Conservation (phyloP, 257 asterid species). For the Salvia miltiorrhiza region DNA sequence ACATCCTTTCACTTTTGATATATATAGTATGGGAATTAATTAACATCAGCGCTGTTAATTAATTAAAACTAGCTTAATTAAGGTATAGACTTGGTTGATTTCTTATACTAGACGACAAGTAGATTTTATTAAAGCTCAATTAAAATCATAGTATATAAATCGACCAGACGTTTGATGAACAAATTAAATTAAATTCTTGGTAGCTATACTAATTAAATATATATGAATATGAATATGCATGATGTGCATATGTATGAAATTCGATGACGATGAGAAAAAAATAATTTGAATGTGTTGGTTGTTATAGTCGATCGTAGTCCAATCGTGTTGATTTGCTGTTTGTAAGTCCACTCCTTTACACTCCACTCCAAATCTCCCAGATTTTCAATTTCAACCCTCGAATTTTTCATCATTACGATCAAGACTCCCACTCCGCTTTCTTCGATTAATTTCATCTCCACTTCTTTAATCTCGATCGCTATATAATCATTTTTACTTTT, state of each 20-base stretch:
- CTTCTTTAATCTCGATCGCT: background rate
- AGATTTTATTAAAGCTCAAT: background rate
- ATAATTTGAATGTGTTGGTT: background rate
- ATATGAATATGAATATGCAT: background rate
- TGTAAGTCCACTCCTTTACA: conserved; percentile 23
- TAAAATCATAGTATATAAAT: background rate
- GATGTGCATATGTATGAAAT: background rate
- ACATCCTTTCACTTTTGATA: background rate
- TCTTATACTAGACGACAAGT: background rate
- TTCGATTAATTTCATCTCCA: background rate
- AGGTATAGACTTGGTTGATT: background rate
- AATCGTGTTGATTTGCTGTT: conserved; percentile 14
- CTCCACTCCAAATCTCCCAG: background rate
- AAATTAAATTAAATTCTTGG: background rate
- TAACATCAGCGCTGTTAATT: background rate
- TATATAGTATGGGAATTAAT: background rate
- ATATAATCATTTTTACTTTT: background rate
- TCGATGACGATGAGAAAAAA: no score
- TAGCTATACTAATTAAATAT: no score
- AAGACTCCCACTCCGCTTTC: conserved; percentile 2
- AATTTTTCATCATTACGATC: conserved; percentile 2
- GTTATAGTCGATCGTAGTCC: background rate
- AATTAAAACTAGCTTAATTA: background rate
- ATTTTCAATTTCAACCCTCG: conserved; percentile 4
- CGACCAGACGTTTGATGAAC: background rate